phyloP scores from a whole-genome alignment of 495 filamentous ascomycete species.

The Penicillium canescens region DNA sequence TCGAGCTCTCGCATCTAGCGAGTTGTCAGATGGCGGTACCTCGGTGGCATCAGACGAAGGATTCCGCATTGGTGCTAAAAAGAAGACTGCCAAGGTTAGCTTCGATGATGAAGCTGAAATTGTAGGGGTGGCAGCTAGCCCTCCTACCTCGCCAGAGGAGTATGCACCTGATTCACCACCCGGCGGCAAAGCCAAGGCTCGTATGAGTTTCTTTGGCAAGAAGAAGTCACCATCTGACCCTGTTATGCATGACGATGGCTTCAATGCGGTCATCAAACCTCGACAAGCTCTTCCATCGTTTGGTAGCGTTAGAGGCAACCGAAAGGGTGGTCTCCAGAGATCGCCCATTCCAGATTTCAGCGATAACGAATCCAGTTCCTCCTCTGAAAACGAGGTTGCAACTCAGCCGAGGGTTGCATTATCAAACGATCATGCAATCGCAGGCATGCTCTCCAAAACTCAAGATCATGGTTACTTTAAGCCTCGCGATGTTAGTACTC shows the following conservation, averaged over 20 bases:
- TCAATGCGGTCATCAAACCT: conserved; percentile 69
- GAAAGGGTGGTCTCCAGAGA: conserved; percentile 26
- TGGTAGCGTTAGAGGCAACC: conserved; percentile 66
- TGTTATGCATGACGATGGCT: conserved; percentile 49
- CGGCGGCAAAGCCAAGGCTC: conserved; percentile 38
- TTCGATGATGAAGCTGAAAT: conserved; percentile 75
- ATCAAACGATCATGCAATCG: conserved; percentile 68
- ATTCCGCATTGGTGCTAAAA: conserved; percentile 48
- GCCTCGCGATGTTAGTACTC: conserved; percentile 3
- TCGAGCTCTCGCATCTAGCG: conserved; percentile 46
- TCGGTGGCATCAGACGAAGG: conserved; percentile 63
- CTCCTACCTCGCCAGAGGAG: conserved; percentile 50
- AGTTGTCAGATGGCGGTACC: conserved; percentile 56
- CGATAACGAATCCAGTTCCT: conserved; percentile 40
- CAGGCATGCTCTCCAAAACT: conserved; percentile 49
- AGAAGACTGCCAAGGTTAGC: conserved; percentile 76
- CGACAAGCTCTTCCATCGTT: conserved; percentile 79
- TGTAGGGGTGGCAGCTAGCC: conserved; percentile 58
- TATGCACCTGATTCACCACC: conserved; percentile 53
- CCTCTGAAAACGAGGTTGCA: conserved; percentile 32
- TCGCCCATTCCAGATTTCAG: conserved; percentile 26
- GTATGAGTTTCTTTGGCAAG: conserved; percentile 56
- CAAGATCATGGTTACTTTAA: conserved; percentile 4
- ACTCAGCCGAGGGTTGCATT: conserved; percentile 24
- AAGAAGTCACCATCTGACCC: conserved; percentile 42